A percentile compares a stretch with the other conserved stretches of the same genome.
These are phyloP conservation scores for Suillus alpinus DNA, from an alignment of 768 basidiomycete species.

Conservation along the genomic window DNA sequence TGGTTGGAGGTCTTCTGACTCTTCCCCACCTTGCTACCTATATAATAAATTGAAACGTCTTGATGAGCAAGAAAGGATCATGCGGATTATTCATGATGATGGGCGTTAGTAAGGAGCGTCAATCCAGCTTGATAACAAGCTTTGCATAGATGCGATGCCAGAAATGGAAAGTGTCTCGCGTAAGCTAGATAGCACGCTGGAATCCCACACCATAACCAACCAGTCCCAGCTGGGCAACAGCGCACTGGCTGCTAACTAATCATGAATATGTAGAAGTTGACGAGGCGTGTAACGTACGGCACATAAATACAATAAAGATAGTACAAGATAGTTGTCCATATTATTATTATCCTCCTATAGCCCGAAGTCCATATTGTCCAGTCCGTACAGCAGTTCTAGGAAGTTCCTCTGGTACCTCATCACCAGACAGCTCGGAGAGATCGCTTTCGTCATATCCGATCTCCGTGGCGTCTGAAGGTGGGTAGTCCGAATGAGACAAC, in stretches of 20 bases:
- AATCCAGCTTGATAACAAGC: too few species aligned
- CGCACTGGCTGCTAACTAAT: background rate
- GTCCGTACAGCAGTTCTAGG: slow-evolving; percentile 16
- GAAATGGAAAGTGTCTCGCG: too few species aligned
- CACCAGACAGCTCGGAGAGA: slow-evolving; percentile 21
- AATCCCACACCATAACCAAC: background rate
- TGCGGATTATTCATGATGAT: too few species aligned
- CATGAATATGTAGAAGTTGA: background rate
- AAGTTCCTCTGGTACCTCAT: slow-evolving; percentile 24
- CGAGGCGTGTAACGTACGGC: slow-evolving; percentile 9
- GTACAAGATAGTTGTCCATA: slow-evolving; percentile 11
- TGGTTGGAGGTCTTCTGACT: background rate
- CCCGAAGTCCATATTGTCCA: slow-evolving; percentile 14
- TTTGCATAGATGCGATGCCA: too few species aligned
- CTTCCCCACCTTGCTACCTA: background rate
- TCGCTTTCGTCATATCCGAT: slow-evolving; percentile 17
- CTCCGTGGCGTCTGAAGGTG: slow-evolving; percentile 22
- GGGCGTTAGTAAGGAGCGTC: too few species aligned
- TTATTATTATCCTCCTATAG: slow-evolving; percentile 7
- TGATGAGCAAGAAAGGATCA: background rate
- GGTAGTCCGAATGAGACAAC: slow-evolving; percentile 13
- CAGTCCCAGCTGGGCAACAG: background rate
- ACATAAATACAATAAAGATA: slow-evolving; percentile 36
- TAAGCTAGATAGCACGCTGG: too few species aligned
- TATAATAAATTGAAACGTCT: background rate